Percentiles rank a stretch among this genome's conserved stretches.
Evolutionary conservation across 1,284 basidiomycete species (phyloP).

Genomic region (Austroboletus niveus): DNA sequence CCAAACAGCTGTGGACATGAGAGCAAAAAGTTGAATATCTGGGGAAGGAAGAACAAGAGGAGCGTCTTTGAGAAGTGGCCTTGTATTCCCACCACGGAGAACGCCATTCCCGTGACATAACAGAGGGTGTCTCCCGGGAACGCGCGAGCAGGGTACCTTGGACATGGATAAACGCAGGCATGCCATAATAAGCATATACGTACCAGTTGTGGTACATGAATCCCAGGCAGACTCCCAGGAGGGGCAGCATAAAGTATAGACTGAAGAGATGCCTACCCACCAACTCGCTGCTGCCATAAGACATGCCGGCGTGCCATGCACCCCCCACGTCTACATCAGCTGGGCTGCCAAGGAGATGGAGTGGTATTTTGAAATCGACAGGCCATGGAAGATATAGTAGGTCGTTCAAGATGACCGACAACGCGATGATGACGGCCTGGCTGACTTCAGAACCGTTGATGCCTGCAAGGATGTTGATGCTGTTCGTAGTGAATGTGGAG

Average conservation of each 20-base stretch:
- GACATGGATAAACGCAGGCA: not conserved
- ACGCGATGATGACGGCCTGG: constrained; percentile 90
- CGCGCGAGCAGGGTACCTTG: constrained; percentile 90
- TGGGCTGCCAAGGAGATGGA: constrained; percentile 65
- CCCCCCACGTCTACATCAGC: constrained; percentile 71
- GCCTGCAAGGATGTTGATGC: constrained; percentile 98
- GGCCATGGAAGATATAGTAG: constrained; percentile 88
- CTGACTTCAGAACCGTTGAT: constrained; percentile 96
- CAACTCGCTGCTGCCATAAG: constrained; percentile 82
- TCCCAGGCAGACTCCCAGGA: constrained; percentile 86
- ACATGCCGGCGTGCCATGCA: constrained; percentile 78
- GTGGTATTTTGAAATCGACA: constrained; percentile 63
- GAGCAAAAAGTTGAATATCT: constrained; percentile 96
- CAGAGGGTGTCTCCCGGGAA: constrained; percentile 99
- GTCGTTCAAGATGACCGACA: constrained; percentile 91
- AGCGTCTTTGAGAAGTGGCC: constrained; percentile 98
- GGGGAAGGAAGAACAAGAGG: constrained; percentile 94
- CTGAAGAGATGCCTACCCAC: constrained; percentile 93
- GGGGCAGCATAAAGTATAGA: constrained; percentile 93
- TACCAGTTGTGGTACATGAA: constrained; percentile 95
- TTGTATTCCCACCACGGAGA: constrained; percentile 93
- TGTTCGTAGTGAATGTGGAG: constrained; percentile 96
- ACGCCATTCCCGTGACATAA: constrained; percentile 97
- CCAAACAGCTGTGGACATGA: constrained; percentile 96
- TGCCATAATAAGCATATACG: constrained; percentile 26